These are phyloP conservation scores for Phytopythium boreale DNA, from an alignment of 352 stramenopile species.

Conservation along the genomic window DNA sequence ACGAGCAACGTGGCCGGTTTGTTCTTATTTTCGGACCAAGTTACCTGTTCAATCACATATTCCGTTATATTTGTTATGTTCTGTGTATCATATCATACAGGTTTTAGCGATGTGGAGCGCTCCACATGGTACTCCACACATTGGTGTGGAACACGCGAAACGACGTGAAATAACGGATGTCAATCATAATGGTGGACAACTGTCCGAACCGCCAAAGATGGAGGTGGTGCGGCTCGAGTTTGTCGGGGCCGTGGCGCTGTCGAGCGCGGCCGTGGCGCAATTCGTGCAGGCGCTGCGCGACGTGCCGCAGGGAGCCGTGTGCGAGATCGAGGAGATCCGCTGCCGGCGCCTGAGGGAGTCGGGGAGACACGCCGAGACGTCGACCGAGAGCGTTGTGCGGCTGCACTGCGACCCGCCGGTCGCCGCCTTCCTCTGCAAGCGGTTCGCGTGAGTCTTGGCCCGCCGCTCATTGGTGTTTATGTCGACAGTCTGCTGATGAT, in stretches of 20 bases:
- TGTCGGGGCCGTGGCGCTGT: conserved; percentile 24
- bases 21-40: background rate
- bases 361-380: background rate
- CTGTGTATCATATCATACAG: background rate
- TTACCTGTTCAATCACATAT: no score
- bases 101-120: background rate
- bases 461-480: no score
- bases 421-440: conserved; percentile 56
- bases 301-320: conserved; percentile 40
- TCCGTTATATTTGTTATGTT: no score
- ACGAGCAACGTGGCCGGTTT: background rate
- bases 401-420: conserved; percentile 45
- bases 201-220: conserved; percentile 12
- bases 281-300: conserved; percentile 51
- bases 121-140: background rate
- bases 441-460: conserved; percentile 39
- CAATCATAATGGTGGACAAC: background rate
- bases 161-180: background rate
- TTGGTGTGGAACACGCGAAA: background rate
- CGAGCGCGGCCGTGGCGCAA: conserved; percentile 25
- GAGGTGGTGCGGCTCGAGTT: conserved; percentile 54
- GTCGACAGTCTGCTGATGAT: no score
- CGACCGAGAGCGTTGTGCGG: conserved; percentile 15
- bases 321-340: conserved; percentile 44
- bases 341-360: conserved; percentile 8